Conservation (phyloP, 805 yeast genomes). For the Wickerhamomyces ciferrii region DNA sequence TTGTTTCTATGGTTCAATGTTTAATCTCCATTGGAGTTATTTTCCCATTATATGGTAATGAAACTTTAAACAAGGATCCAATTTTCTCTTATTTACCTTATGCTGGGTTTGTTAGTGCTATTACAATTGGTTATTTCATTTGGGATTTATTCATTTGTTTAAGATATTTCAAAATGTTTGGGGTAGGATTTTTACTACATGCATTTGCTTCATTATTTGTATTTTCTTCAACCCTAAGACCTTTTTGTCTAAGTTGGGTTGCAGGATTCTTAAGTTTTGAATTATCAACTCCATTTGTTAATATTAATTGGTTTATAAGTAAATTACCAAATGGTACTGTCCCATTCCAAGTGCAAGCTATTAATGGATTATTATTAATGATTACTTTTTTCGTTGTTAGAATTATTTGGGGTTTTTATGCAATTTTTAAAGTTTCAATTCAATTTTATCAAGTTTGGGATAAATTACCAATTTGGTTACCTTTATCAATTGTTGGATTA, state of each 20-base stretch:
- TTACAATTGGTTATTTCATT: slow-evolving; percentile 79
- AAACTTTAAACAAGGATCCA: slow-evolving; percentile 41
- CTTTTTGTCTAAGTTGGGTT: slow-evolving; percentile 76
- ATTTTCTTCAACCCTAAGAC: slow-evolving; percentile 56
- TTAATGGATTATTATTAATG: slow-evolving; percentile 73
- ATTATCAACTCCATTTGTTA: slow-evolving; percentile 90
- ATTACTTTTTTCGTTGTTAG: slow-evolving; percentile 71
- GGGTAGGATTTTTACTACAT: slow-evolving; percentile 77
- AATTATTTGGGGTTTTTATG: slow-evolving; percentile 82
- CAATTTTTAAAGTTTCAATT: slow-evolving; percentile 46
- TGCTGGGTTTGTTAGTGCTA: slow-evolving; percentile 65
- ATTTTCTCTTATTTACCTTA: slow-evolving; percentile 71
- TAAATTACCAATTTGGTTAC: slow-evolving; percentile 39
- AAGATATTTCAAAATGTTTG: slow-evolving; percentile 60
- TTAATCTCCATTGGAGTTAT: slow-evolving; percentile 53
- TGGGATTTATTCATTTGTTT: slow-evolving; percentile 85
- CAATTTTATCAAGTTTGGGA: slow-evolving; percentile 43
- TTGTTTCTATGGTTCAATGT: slow-evolving; percentile 84
- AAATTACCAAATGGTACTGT: slow-evolving; percentile 67
- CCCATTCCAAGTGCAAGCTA: slow-evolving; percentile 43
- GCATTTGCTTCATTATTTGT: slow-evolving; percentile 79
- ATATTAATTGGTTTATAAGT: slow-evolving; percentile 85
- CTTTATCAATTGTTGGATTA: slow-evolving; percentile 44
- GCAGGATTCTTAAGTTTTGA: slow-evolving; percentile 84
- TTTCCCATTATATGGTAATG: slow-evolving; percentile 61